A percentile compares a stretch with the other conserved stretches of the same genome.
Evolutionary conservation across 2,329 filamentous ascomycete genomes (phyloP).

Genomic region (Colletotrichum sp.): DNA sequence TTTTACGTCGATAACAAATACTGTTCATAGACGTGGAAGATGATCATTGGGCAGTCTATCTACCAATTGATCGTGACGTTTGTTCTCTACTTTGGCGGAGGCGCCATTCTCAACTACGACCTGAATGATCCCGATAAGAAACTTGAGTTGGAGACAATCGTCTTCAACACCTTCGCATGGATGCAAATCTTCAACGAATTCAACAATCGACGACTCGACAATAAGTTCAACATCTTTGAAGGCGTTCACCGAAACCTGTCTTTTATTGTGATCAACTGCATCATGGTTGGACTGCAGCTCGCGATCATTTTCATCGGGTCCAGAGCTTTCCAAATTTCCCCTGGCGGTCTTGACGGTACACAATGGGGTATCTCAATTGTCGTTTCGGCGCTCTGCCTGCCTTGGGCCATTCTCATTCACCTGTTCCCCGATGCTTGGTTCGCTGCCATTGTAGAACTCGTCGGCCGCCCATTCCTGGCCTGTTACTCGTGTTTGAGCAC

Average conservation of each 20-base stretch:
- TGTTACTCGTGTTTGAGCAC: background rate
- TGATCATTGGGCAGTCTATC: constrained; percentile 67
- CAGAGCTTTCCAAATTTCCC: constrained; percentile 46
- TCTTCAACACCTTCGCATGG: constrained; percentile 89
- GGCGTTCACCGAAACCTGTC: constrained; percentile 56
- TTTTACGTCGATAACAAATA: too few relatives aligned
- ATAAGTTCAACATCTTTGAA: constrained; percentile 45
- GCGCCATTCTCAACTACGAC: background rate
- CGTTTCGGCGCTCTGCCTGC: constrained; percentile 51
- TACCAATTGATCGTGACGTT: constrained; percentile 65
- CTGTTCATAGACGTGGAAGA: constrained; percentile 55
- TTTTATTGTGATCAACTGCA: constrained; percentile 59
- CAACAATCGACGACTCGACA: constrained; percentile 68
- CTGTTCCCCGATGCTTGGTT: constrained; percentile 50
- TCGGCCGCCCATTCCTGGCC: background rate
- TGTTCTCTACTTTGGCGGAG: constrained; percentile 8
- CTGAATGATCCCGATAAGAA: background rate
- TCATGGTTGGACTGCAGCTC: constrained; percentile 63
- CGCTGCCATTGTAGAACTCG: background rate
- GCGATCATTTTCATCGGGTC: constrained; percentile 63
- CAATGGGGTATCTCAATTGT: constrained; percentile 61
- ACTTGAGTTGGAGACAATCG: constrained; percentile 64
- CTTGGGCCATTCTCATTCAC: constrained; percentile 53
- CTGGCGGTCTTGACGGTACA: constrained; percentile 40
- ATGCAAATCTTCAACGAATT: constrained; percentile 78